Base-by-base conservation (phyloP, 306 rosid genomes). In the Prinsepia uniflora region DNA sequence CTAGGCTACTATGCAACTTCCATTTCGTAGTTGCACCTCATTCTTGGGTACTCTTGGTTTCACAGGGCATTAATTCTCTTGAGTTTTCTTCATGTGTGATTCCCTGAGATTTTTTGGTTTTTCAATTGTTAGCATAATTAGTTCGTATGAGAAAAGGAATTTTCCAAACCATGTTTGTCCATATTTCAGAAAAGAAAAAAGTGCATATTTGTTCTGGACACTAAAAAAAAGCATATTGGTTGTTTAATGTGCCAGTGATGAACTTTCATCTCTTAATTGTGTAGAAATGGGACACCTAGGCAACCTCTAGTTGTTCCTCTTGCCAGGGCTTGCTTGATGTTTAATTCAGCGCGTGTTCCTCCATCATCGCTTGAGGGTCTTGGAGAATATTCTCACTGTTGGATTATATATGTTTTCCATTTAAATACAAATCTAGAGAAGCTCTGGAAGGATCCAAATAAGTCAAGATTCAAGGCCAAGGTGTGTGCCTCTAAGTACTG, bases 241-340 rank as follows among this genome's bases (percentile, higher is more conserved):
- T 63, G 53, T 47, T 69, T 54, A 46, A 61, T 81, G 60, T 40
- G 39, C 41, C 70, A 44, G 54, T 74, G 22, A 46, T 76, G 76
- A 78, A 34, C 48, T 4, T 36, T 70, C 67, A 36, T 46, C 58
- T 84, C n/a, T 63, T 34, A 53, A 43, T 76, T 57, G 63, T 72
- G 63, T 74, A 94, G 98, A 86, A 89, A 94, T 69, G 98, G 98
- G 44, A 90, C 98, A 12, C 98, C 98, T 4, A 84, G 98, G 81
- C 98, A 94, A 78, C 96, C 98, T 22, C 87, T 90, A 71, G 81
- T 94, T 65, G 98, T 90, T 43, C 97, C 98, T 45, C 98, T 94
- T 78, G 91, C 97, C 5, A 90, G 92, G 77, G 97, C 98, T 69
- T 77, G 88, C 36, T 78, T 94, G 89, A 79, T 89, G 70, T 94